phyloP scores from a whole-genome alignment of 225 moss, liverwort and hornwort genomes.

The Straminergon stramineum region DNA sequence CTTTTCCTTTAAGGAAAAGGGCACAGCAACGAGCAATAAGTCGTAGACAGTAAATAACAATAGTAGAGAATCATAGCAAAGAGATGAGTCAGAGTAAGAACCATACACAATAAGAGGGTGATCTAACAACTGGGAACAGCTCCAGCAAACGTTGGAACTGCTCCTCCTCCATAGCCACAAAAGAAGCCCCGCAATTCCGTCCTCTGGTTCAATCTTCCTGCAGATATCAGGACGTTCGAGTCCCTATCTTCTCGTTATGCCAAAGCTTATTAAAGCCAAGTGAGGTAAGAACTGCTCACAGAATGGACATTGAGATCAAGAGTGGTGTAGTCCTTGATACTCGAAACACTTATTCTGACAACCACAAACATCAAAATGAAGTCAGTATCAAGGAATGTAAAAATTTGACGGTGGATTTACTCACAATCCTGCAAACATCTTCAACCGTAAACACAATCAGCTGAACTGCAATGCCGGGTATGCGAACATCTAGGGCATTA shows the following conservation, averaged over 20 bases:
- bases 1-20: neutral
- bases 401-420: neutral
- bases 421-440: neutral
- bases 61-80: neutral
- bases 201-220: neutral
- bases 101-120: constrained; percentile 43
- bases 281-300: neutral
- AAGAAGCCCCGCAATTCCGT: neutral
- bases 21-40: neutral
- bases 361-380: neutral
- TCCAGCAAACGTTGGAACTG: constrained; percentile 53
- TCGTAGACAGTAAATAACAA: neutral
- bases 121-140: constrained; percentile 51
- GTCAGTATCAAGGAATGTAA: neutral
- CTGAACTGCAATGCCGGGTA: neutral
- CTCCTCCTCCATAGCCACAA: constrained; percentile 46
- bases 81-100: neutral
- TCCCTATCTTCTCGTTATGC: neutral
- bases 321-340: neutral
- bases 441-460: neutral
- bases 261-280: neutral
- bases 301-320: neutral
- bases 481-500: neutral
- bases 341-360: neutral
- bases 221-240: neutral